Conservation (phyloP, 495 filamentous ascomycete genomes). For the Penicillium paxilli region DNA sequence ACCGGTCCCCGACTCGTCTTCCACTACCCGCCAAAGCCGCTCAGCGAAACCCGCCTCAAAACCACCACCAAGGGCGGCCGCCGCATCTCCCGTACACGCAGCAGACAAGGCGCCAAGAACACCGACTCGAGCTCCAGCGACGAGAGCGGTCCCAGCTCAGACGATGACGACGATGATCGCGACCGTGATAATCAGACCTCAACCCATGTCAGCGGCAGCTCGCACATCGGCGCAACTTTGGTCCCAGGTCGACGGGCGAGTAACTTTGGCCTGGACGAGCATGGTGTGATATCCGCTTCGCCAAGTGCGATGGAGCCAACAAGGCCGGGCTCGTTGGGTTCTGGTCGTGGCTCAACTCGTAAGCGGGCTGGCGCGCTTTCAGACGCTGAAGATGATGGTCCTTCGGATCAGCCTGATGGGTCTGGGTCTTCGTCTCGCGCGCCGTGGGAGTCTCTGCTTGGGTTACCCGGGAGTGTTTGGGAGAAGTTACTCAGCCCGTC, state of each 20-base stretch:
- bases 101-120: slow-evolving; percentile 29
- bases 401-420: slow-evolving; percentile 51
- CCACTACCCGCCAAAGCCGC: slow-evolving; percentile 77
- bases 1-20: slow-evolving; percentile 85
- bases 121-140: slow-evolving; percentile 48
- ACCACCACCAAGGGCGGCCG: slow-evolving; percentile 33
- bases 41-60: slow-evolving; percentile 43
- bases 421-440: slow-evolving; percentile 45
- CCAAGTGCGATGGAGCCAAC: slow-evolving; percentile 33
- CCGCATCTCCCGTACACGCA: slow-evolving; percentile 35
- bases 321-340: slow-evolving; percentile 43
- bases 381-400: slow-evolving; percentile 47
- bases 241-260: slow-evolving; percentile 34
- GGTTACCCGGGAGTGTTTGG: slow-evolving; percentile 73
- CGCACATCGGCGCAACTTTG: slow-evolving; percentile 22
- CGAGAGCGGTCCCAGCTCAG: slow-evolving; percentile 46
- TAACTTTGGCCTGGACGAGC: slow-evolving; percentile 41
- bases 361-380: slow-evolving; percentile 36
- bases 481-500: slow-evolving; percentile 82
- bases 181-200: slow-evolving; percentile 13
- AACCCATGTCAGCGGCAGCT: slow-evolving; percentile 8
- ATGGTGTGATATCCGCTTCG: slow-evolving; percentile 26
- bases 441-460: slow-evolving; percentile 77
- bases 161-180: slow-evolving; percentile 52
- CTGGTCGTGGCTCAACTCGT: slow-evolving; percentile 38